phyloP scores from a whole-genome alignment of 768 basidiomycete species.

The Amanita jacksonii region DNA sequence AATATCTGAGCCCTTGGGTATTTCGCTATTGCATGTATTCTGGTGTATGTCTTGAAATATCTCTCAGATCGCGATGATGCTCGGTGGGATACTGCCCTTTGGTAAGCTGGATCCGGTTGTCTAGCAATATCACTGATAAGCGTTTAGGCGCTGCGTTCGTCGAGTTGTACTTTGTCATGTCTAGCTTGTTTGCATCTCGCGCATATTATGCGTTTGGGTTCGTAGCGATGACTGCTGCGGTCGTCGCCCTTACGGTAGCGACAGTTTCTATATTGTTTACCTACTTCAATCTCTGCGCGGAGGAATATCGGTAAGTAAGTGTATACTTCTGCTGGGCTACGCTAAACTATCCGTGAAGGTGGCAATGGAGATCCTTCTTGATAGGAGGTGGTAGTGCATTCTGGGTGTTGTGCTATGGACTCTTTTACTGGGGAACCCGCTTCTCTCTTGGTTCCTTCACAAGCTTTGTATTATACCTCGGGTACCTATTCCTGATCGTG shows the following conservation, averaged over 20 bases:
- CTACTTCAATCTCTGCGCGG: conserved; percentile 88
- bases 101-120: conserved; percentile 32
- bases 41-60: conserved; percentile 4
- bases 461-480: conserved; percentile 78
- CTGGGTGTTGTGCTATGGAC: conserved; percentile 84
- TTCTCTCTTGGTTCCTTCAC: conserved; percentile 79
- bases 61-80: conserved; percentile 52
- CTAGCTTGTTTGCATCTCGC: conserved; percentile 83
- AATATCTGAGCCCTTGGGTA: conserved; percentile 79
- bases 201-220: conserved; percentile 98
- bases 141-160: conserved; percentile 84
- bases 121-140: conserved; percentile 7
- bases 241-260: conserved; percentile 81
- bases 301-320: conserved; percentile 72
- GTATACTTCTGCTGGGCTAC: not conserved
- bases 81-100: conserved; percentile 91
- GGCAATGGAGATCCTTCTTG: conserved; percentile 95
- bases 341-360: conserved; percentile 32
- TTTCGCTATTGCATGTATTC: conserved; percentile 14
- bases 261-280: conserved; percentile 85
- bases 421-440: conserved; percentile 83
- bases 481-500: conserved; percentile 78
- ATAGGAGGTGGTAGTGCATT: conserved; percentile 88
- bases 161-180: conserved; percentile 87
- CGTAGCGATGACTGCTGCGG: conserved; percentile 74